A percentile compares a stretch with the other conserved stretches of the same genome.
phyloP scores from a whole-genome alignment of 148 eudicot genomes.

The Heliosperma pusillum region DNA sequence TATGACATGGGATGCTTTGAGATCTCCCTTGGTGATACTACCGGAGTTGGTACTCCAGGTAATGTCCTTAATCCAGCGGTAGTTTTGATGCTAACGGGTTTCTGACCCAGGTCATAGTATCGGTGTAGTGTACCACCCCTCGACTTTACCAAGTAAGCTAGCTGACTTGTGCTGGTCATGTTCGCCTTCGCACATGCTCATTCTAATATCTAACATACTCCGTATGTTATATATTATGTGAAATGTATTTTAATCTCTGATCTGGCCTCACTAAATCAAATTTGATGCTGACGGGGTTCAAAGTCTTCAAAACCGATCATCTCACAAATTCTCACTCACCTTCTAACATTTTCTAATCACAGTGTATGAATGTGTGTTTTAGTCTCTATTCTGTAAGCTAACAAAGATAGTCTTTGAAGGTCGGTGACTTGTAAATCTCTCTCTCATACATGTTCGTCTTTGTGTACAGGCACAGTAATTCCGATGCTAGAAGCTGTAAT shows the following conservation, averaged over 20 bases:
- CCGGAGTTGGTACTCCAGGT: constrained; percentile 92
- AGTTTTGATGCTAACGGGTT: too few species aligned
- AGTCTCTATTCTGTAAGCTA: not conserved
- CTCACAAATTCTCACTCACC: not conserved
- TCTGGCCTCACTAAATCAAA: too few species aligned
- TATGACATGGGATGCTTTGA: constrained; percentile 93
- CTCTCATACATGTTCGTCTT: constrained; percentile 11
- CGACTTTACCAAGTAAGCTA: not conserved
- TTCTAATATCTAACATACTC: not conserved
- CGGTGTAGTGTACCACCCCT: too few species aligned
- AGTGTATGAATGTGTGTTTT: too few species aligned
- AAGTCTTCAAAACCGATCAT: too few species aligned
- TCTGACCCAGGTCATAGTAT: too few species aligned
- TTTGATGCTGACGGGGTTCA: too few species aligned
- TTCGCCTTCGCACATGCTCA: not conserved
- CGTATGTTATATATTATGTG: too few species aligned
- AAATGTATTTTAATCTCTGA: too few species aligned
- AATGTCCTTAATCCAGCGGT: constrained; percentile 21
- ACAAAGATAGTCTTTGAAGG: too few species aligned
- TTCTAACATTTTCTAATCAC: not conserved
- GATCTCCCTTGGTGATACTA: constrained; percentile 89
- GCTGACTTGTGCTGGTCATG: not conserved
- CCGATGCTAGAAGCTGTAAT: constrained; percentile 71
- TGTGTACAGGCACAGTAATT: constrained; percentile 46
- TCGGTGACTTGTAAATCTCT: not conserved